A percentile compares a stretch with the other conserved stretches of the same genome.
These are phyloP conservation scores for Colletotrichum karsti DNA, from an alignment of 2,329 filamentous ascomycete species.

Conservation along the genomic window DNA sequence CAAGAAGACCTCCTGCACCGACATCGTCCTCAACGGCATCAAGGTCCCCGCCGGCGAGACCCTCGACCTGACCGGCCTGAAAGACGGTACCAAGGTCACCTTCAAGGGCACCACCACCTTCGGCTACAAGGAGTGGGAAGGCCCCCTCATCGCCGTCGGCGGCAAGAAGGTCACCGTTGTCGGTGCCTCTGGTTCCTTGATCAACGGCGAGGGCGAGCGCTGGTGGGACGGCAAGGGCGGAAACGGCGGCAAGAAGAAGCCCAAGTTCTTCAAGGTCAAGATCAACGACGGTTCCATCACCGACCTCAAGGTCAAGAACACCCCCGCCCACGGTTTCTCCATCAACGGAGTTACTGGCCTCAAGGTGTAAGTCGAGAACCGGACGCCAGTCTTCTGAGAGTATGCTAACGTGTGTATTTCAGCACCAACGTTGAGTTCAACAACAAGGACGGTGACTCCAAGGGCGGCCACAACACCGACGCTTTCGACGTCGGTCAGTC, in stretches of 20 bases:
- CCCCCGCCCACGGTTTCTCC: slow-evolving; percentile 51
- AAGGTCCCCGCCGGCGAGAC: slow-evolving; percentile 66
- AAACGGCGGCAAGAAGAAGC: slow-evolving; percentile 70
- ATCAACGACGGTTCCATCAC: slow-evolving; percentile 46
- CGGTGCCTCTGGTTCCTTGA: slow-evolving; percentile 57
- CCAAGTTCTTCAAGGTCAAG: slow-evolving; percentile 65
- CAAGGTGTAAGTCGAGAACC: slow-evolving; percentile 43
- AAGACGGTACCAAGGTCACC: slow-evolving; percentile 56
- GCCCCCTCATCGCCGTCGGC: slow-evolving; percentile 69
- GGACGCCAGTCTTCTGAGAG: not conserved
- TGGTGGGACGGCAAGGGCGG: slow-evolving; percentile 71
- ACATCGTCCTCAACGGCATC: slow-evolving; percentile 61
- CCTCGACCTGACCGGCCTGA: slow-evolving; percentile 64
- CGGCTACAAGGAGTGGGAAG: slow-evolving; percentile 71
- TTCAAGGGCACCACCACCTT: slow-evolving; percentile 74
- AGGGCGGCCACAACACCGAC: slow-evolving; percentile 63
- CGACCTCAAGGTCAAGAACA: slow-evolving; percentile 49
- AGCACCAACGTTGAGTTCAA: slow-evolving; percentile 47
- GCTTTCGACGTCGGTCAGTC: slow-evolving; percentile 64
- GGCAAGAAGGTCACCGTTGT: slow-evolving; percentile 64
- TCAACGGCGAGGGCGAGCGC: slow-evolving; percentile 63
- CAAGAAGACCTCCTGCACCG: slow-evolving; percentile 61
- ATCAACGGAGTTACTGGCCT: slow-evolving; percentile 46
- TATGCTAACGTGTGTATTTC: fast-evolving
- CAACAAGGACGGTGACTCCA: slow-evolving; percentile 46